Evolutionary conservation across 2,329 filamentous ascomycete species (phyloP).

Genomic region (Alternaria incomplexa): DNA sequence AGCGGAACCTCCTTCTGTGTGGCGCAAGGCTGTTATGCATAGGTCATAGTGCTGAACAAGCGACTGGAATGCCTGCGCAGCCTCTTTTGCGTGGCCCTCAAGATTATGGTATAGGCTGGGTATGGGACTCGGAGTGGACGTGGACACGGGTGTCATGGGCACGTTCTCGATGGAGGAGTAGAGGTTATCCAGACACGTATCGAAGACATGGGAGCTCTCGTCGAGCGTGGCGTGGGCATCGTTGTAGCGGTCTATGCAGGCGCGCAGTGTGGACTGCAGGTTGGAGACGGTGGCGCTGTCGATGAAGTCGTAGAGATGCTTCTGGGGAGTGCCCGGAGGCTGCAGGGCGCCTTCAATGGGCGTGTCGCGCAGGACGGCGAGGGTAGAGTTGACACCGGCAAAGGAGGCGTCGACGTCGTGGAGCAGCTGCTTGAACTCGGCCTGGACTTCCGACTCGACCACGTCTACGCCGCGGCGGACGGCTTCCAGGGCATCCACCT

Average conservation of each 20-base stretch:
- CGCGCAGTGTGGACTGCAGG: slow-evolving; percentile 70
- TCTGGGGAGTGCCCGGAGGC: slow-evolving; percentile 56
- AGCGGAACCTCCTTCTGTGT: slow-evolving; percentile 71
- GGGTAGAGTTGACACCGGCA: slow-evolving; percentile 67
- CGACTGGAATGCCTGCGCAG: slow-evolving; percentile 80
- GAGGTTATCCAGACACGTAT: slow-evolving; percentile 66
- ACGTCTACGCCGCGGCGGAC: slow-evolving; percentile 52
- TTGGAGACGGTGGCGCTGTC: slow-evolving; percentile 72
- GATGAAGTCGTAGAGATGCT: slow-evolving; percentile 76
- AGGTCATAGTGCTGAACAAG: slow-evolving; percentile 90
- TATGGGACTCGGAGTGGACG: slow-evolving; percentile 49
- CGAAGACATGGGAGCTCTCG: slow-evolving; percentile 68
- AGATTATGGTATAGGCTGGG: slow-evolving; percentile 60
- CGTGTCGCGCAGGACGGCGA: slow-evolving; percentile 68
- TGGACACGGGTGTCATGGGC: slow-evolving; percentile 35
- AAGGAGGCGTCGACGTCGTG: slow-evolving; percentile 71
- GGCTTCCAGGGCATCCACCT: slow-evolving; percentile 52
- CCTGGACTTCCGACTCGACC: slow-evolving; percentile 50
- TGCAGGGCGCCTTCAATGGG: slow-evolving; percentile 69
- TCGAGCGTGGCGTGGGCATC: slow-evolving; percentile 67
- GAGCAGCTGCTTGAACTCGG: slow-evolving; percentile 62
- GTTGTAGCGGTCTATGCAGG: slow-evolving; percentile 73
- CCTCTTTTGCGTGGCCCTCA: slow-evolving; percentile 76
- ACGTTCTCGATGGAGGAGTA: slow-evolving; percentile 45
- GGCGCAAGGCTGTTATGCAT: slow-evolving; percentile 87